Conservation (phyloP, 2,329 filamentous ascomycete species). For the Phoma herbarum region DNA sequence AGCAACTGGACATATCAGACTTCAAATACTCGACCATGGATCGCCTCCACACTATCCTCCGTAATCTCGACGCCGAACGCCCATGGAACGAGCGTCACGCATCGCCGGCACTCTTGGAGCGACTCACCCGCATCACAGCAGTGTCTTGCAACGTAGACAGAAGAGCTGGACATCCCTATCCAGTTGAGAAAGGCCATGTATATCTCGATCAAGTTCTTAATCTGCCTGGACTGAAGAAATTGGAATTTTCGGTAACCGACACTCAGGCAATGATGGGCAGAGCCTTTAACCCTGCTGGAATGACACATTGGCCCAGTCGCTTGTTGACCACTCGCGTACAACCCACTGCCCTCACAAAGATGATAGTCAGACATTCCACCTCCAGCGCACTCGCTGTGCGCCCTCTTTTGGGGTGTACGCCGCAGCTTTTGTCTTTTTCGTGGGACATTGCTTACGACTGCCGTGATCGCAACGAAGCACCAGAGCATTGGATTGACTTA, state of each 20-base stretch:
- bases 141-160: slow-evolving; percentile 34
- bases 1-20: slow-evolving; percentile 30
- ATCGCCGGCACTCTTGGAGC: slow-evolving; percentile 21
- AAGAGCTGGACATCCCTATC: slow-evolving; percentile 25
- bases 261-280: slow-evolving; percentile 5
- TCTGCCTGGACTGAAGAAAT: slow-evolving; percentile 22
- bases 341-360: slow-evolving; percentile 30
- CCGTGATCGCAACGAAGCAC: slow-evolving; percentile 9
- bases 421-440: slow-evolving; percentile 34
- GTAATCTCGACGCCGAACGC: slow-evolving; percentile 24
- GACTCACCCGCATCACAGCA: slow-evolving; percentile 29
- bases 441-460: slow-evolving; percentile 37
- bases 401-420: slow-evolving; percentile 24
- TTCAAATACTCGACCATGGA: slow-evolving; percentile 30
- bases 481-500: slow-evolving; percentile 25
- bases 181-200: neutral
- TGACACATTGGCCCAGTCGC: neutral
- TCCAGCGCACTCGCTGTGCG: slow-evolving; percentile 15
- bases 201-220: slow-evolving; percentile 28
- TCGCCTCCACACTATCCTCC: slow-evolving; percentile 28
- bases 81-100: slow-evolving; percentile 17
- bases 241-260: slow-evolving; percentile 29
- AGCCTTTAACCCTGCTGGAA: neutral
- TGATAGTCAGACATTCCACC: slow-evolving; percentile 33
- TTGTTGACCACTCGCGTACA: slow-evolving; percentile 9